Base-by-base conservation (phyloP, 1,139 yeast species). In the Pneumocystis carinii region DNA sequence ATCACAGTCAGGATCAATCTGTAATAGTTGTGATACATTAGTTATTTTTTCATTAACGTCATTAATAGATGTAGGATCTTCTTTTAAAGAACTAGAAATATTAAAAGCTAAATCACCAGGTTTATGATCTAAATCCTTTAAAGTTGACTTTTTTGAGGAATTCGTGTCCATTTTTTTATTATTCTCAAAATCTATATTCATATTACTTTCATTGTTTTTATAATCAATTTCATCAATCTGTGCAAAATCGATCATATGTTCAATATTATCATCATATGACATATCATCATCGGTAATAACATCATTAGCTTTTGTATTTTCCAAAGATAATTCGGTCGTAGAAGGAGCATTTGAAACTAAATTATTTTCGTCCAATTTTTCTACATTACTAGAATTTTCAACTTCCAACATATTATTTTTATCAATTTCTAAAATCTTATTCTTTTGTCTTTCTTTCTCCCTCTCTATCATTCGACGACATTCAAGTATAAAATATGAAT, bases 381-480 rank as follows among this genome's bases (percentile, higher is more conserved):
- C 60, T 24, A 37, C 81, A 62, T 77, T 73, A 64, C 78, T 48
- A 42, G 66, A 67, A 14, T 65, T 61, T 59, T 68, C 57, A 66
- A 63, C 37, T 63, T 62, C 65, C 68, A 66, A 39, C 68, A 67
- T 60, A 64, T 65, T 60, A 42, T 58, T 37, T 62, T 66, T 39
- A 55, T 62, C 27, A 56, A 62, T 29, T 58, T 55, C 58, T 55
- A 41, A 27, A 61, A 36, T 55, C 62, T 64, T 36, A 61, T 74
- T 65, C 59, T 76, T 75, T 66, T 83, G 84, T 68, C 84, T 80
- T 59, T 75, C 74, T 59, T 79, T 71, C 71, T 90, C 97, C 66
- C 97, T 80, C 63, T 76, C 79, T 64, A 87, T 81, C 72, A 90
- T 78, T 41, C 83, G 86, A 67, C 81, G 84, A 76, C 97, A 92